Base-by-base conservation (phyloP, 768 basidiomycete genomes). In the Amanita pseudoporphyria region DNA sequence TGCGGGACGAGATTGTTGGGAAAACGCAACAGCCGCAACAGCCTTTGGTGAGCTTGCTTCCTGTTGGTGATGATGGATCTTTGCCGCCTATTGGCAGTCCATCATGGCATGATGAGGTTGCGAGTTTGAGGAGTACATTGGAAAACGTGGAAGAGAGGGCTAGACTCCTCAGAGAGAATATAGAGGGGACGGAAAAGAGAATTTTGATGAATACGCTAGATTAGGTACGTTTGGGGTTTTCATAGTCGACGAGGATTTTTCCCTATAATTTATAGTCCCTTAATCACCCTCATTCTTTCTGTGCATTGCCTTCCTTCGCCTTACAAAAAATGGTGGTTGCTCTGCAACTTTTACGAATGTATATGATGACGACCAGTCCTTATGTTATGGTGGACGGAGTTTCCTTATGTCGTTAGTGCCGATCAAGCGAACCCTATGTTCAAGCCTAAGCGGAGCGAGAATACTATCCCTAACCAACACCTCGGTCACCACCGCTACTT, bases 1-100 rank as follows among this genome's bases (percentile, higher is more conserved):
- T 88, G 44, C 81, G 82, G 78, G 84, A 84, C 35, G 85, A 87
- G 67, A 57, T 87, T 57, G 69, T 72, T 16, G 67, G 53, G 32
- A 49, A 51, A 24, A 55, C 52, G 21, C 39, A 22, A 19, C 36
- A 36, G 38, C 48, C 7, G 9, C 41, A 9, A n/a, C 36, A 19
- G 18, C 26, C 14, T 22, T n/a, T 22, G 9, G 50, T 39, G 28
- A 24, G 52, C 35, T 22, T 16, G 33, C 32, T 32, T 26, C 46
- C 52, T 50, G 18, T 28, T 40, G 41, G 45, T 35, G 26, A 47
- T 41, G 24, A 45, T 36, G 55, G 32, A n/a, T 36, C 40, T 5
- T 26, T 42, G 16, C 35, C 51, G 14, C 31, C 39, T 12, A 19
- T 43, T 24, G 45, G 32, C 14, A 33, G 52, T 43, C 46, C 52